phyloP scores from a whole-genome alignment of 129 eudicot genomes.

The Sambucus nigra region DNA sequence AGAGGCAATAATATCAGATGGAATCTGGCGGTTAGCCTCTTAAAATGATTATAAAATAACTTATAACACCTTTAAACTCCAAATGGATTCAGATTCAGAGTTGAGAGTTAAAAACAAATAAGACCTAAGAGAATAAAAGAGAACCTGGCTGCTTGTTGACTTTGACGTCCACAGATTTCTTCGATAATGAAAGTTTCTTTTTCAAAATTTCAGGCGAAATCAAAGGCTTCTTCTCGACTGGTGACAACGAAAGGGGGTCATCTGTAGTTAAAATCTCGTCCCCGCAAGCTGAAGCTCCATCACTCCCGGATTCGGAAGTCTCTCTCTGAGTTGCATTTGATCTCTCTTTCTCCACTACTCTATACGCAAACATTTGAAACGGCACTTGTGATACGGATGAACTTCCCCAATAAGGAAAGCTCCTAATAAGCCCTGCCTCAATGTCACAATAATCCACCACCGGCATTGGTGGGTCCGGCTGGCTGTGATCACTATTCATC shows the following conservation, averaged over 20 bases:
- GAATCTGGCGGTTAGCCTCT: too few relatives aligned
- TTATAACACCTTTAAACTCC: too few relatives aligned
- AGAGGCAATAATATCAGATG: too few relatives aligned
- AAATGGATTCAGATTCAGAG: too few relatives aligned
- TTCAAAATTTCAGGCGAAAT: slow-evolving; percentile 19
- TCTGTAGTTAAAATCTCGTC: slow-evolving; percentile 31
- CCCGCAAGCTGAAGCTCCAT: slow-evolving; percentile 38
- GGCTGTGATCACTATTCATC: slow-evolving; percentile 48
- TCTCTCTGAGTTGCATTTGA: slow-evolving; percentile 18
- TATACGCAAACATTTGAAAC: slow-evolving; percentile 48
- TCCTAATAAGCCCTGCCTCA: slow-evolving; percentile 28
- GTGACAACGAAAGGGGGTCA: slow-evolving; percentile 27
- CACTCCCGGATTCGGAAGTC: slow-evolving; percentile 56
- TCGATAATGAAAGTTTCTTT: slow-evolving; percentile 22
- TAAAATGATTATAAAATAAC: too few relatives aligned
- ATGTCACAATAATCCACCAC: slow-evolving; percentile 37
- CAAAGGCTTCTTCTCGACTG: slow-evolving; percentile 14
- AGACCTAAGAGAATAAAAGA: not conserved
- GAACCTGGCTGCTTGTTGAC: slow-evolving; percentile 31
- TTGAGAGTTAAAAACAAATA: too few relatives aligned
- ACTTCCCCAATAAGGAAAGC: slow-evolving; percentile 26
- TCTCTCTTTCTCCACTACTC: slow-evolving; percentile 43
- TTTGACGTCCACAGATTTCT: slow-evolving; percentile 18
- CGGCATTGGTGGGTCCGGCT: slow-evolving; percentile 41
- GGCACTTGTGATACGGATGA: slow-evolving; percentile 36